Base-by-base conservation (phyloP, 345 rosid species). In the Nephelium lappaceum region DNA sequence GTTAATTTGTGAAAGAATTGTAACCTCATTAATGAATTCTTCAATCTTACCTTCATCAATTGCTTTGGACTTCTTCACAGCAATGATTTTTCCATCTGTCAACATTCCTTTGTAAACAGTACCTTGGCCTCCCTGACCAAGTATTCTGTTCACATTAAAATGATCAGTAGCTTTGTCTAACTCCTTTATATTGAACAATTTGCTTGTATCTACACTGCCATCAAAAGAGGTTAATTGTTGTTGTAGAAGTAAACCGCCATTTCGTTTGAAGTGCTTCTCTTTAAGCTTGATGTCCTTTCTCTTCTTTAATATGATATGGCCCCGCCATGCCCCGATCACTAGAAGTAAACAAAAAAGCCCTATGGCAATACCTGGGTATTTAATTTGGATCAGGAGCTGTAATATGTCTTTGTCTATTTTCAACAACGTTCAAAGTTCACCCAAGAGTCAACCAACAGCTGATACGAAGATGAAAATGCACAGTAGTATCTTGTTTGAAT, bases 131-230 rank as follows among this genome's bases (percentile, higher is more conserved):
- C 57, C 72, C 5, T 69, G 15, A 45, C 72, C 72, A 11, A 69
- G 57, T 69, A 69, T 42, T 43, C 72, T 43, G 8, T 67, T 67
- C 24, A 15, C 24, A 39, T 67, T 67, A 39, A 67, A 67, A 38
- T 38, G 49, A 18, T 69, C 72, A 15, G 72, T 69, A 0, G 72
- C 72, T 51, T 69, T 69, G 4, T 69, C 72, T 69, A 69, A 69
- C n/a, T 69, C 72, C 6, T 69, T 43, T 42, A 9, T n/a, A 69
- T 10, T 43, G 55, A 69, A 69, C 16, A 69, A 11, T 73, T 73
- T 73, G 16, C 31, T 19, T 57, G 14, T 19, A 31, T 38, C 53
- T 2, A 36, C 67, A 38, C 10, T 58, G 31, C 31, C 72, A 9
- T 38, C 36, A 16, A 11, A 67, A 14, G 70, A 67, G 38, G 49